phyloP scores from a whole-genome alignment of 139 green algal genomes.

The Diplosphaera chodatii region DNA sequence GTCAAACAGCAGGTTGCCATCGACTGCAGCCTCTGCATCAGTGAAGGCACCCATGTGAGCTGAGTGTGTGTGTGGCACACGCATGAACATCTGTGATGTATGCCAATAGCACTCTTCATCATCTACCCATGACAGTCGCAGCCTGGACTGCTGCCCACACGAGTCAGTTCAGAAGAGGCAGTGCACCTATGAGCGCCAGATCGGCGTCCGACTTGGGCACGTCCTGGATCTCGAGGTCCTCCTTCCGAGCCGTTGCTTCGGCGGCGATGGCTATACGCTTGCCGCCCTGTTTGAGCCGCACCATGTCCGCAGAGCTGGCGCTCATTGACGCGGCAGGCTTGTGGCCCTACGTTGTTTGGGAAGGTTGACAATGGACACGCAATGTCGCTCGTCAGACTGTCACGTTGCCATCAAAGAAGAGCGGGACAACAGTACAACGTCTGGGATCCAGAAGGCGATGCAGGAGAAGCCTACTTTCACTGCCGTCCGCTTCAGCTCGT shows the following conservation, averaged over 20 bases:
- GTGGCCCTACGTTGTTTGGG: too few species aligned
- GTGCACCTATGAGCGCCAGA: conserved; percentile 17
- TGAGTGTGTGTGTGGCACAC: neutral
- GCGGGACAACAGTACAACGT: too few species aligned
- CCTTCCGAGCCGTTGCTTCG: conserved; percentile 23
- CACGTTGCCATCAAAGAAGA: too few species aligned
- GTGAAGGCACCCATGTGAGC: neutral
- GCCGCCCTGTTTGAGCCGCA: neutral
- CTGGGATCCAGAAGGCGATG: too few species aligned
- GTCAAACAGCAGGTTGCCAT: conserved; percentile 71
- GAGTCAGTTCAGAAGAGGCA: too few species aligned
- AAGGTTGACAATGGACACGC: too few species aligned
- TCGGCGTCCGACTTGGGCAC: conserved; percentile 31
- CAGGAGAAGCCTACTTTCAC: neutral
- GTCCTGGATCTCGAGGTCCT: conserved; percentile 31
- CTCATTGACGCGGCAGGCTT: too few species aligned
- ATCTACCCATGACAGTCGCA: too few species aligned
- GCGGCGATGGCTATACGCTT: conserved; percentile 51
- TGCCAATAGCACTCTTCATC: too few species aligned
- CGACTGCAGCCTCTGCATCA: conserved; percentile 56
- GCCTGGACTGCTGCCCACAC: too few species aligned
- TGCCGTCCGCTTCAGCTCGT: neutral
- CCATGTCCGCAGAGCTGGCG: neutral
- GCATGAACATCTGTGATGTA: neutral
- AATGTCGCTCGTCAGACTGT: too few species aligned